These are phyloP conservation scores for Xylaria sp. DNA, from an alignment of 2,329 filamentous ascomycete species.

Conservation along the genomic window DNA sequence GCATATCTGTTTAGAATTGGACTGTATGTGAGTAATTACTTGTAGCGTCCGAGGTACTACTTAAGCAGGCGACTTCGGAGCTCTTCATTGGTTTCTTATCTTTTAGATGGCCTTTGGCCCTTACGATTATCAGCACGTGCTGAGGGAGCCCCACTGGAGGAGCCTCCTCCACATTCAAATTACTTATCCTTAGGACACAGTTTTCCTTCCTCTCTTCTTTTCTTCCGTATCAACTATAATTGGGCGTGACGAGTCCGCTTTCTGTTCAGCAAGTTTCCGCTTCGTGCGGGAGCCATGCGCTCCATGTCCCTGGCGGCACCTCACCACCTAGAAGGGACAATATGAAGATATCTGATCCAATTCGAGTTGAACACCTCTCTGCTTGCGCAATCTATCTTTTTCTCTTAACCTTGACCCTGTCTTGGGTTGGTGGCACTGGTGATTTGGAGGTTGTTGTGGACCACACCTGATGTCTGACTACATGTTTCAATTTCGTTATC, in stretches of 20 bases:
- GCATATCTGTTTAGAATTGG: too few relatives aligned
- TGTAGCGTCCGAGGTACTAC: background rate
- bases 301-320: conserved; percentile 71
- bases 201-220: conserved; percentile 46
- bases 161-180: background rate
- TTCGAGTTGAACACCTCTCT: conserved; percentile 40
- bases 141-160: background rate
- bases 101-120: background rate
- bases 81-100: background rate
- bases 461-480: too few relatives aligned
- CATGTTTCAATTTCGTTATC: too few relatives aligned
- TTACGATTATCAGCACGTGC: conserved; percentile 19
- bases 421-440: background rate
- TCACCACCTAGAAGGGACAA: conserved; percentile 73
- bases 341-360: conserved; percentile 73
- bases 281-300: conserved; percentile 66
- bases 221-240: conserved; percentile 76
- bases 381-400: background rate
- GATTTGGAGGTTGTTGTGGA: too few relatives aligned
- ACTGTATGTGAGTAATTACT: too few relatives aligned
- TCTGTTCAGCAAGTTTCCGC: conserved; percentile 63
- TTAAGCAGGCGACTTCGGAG: background rate
- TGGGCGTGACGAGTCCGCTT: conserved; percentile 80
- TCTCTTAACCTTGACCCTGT: background rate
- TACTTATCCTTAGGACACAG: conserved; percentile 6